A percentile compares a stretch with the other conserved stretches of the same genome.
phyloP scores from a whole-genome alignment of 225 moss, liverwort and hornwort genomes.

The Bryoerythrophyllum caledonicum region DNA sequence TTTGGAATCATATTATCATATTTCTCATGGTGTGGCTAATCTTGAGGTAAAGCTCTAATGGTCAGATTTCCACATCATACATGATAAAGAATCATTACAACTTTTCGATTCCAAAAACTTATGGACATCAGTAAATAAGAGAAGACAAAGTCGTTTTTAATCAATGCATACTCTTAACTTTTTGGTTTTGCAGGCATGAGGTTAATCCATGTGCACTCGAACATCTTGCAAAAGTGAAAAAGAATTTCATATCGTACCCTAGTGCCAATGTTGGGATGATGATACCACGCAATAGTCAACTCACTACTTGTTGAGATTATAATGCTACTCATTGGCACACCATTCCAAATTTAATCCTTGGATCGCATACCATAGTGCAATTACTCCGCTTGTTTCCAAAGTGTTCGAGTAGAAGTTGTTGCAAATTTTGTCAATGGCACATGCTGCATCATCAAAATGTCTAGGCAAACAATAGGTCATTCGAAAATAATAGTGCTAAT shows the following conservation, averaged over 20 bases:
- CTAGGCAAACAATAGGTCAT: neutral
- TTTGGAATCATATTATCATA: neutral
- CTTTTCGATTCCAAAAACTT: neutral
- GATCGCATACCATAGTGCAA: neutral
- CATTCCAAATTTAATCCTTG: neutral
- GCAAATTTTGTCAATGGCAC: neutral
- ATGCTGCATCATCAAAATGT: neutral
- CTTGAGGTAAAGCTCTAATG: neutral
- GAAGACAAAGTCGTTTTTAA: neutral
- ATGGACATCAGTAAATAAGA: neutral
- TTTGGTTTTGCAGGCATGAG: neutral
- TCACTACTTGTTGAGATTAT: neutral
- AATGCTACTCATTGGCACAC: neutral
- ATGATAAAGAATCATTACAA: no score
- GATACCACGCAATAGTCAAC: neutral
- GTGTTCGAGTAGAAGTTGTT: no score
- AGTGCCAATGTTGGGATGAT: neutral
- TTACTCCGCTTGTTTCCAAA: no score
- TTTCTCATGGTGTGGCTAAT: neutral
- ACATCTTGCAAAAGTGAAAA: neutral
- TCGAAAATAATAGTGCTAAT: neutral
- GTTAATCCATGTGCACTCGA: neutral
- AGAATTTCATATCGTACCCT: neutral
- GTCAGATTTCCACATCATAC: neutral
- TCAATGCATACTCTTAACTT: neutral